phyloP scores from a whole-genome alignment of 75 land plant species.

The Pinus tabuliformis region DNA sequence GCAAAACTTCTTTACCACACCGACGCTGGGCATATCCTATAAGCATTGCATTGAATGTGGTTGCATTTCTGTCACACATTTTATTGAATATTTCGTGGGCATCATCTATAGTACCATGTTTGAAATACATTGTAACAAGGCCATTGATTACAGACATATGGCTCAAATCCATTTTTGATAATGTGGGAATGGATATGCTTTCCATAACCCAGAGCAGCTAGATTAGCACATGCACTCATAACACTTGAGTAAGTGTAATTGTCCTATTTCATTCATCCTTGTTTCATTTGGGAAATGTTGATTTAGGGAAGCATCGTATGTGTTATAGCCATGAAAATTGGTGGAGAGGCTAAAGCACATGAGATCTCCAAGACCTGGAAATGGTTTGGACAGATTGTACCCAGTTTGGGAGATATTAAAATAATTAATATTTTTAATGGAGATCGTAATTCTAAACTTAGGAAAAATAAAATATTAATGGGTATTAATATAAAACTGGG shows the following conservation, averaged over 20 bases:
- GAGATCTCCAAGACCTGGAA: too few species aligned
- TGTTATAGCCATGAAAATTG: too few species aligned
- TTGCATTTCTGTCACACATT: neutral
- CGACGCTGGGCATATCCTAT: constrained; percentile 1
- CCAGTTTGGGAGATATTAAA: too few species aligned
- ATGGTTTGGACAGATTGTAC: too few species aligned
- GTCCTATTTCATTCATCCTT: constrained; percentile 17
- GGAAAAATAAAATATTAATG: too few species aligned
- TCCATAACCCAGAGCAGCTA: neutral
- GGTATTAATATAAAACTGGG: too few species aligned
- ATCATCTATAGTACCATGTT: neutral
- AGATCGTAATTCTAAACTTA: too few species aligned
- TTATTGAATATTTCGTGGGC: constrained; percentile 1
- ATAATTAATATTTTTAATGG: too few species aligned
- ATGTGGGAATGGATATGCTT: neutral
- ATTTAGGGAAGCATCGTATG: too few species aligned
- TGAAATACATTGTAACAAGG: constrained; percentile 9
- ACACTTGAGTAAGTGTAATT: constrained; percentile 15
- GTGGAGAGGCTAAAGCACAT: too few species aligned
- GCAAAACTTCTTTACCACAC: constrained; percentile 13
- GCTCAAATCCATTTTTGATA: neutral
- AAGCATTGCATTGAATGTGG: constrained; percentile 10
- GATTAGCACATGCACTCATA: neutral
- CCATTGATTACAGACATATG: neutral
- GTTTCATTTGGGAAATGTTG: constrained; percentile 7